These are phyloP conservation scores for Alternaria sp. DNA, from an alignment of 2,329 filamentous ascomycete species.

Conservation along the genomic window DNA sequence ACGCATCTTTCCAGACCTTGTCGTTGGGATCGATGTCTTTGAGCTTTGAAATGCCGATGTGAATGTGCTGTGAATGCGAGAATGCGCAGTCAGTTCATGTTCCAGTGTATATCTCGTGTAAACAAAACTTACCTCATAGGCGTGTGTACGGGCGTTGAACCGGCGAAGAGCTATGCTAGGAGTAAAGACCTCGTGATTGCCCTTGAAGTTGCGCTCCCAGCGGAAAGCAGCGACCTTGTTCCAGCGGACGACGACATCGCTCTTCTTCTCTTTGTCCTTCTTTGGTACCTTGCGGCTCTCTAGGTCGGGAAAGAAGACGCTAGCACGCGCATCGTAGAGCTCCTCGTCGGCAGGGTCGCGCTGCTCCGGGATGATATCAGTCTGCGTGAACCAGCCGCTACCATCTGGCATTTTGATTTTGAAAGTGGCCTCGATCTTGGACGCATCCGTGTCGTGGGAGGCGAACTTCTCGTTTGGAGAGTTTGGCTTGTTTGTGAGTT, in stretches of 20 bases:
- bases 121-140: neutral
- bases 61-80: neutral
- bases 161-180: constrained; percentile 4
- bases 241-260: neutral
- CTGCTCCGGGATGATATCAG: constrained; percentile 1
- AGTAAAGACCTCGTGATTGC: neutral
- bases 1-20: constrained; percentile 5
- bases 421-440: constrained; percentile 4
- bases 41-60: neutral
- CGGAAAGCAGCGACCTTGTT: neutral
- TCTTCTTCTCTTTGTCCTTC: neutral
- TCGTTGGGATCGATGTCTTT: constrained; percentile 3
- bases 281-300: constrained; percentile 2
- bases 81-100: neutral
- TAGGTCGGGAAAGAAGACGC: constrained; percentile 6
- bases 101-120: neutral
- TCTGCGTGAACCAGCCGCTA: constrained; percentile 8
- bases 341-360: neutral
- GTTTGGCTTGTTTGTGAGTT: neutral
- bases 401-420: neutral
- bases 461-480: neutral
- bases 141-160: constrained; percentile 9
- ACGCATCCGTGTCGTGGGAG: neutral
- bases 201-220: constrained; percentile 3
- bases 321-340: neutral